Base-by-base conservation (phyloP, 2,329 filamentous ascomycete species). In the Phoma sp. region DNA sequence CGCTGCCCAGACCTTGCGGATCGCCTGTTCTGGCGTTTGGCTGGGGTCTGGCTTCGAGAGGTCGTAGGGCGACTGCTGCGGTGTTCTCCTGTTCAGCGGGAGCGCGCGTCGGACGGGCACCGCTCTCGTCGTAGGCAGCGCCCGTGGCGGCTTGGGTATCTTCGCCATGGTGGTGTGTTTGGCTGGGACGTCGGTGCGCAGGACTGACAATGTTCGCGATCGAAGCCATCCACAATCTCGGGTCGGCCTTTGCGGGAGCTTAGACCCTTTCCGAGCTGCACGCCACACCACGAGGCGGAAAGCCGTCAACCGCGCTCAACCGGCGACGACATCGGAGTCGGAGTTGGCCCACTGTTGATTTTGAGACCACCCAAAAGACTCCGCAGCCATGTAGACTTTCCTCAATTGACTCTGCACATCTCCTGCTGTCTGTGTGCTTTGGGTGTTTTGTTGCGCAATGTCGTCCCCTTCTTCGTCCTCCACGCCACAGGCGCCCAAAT, bases 401-500 rank as follows among this genome's bases (percentile, higher is more conserved):
- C 38, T 32, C 17, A 26, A 23, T 36, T 32, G 34, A 29, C 30
- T 18, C 14, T 38, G 7, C 25, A 10, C n/a, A 39, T 42, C 20
- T 43, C 52, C 28, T 39, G 23, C 21, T 43, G 36, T 38, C 51
- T 9, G 47, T 23, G 14, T 42, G 39, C 18, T 47, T 49, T 33
- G 20, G 17, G 11, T 28, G 33, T 42, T 28, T 29, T 39, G 32
- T n/a, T 49, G 45, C 47, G 45, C 46, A 53, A 70, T 71, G 67
- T 59, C 62, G 32, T 61, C 65, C 40, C 15, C 49, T 9, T 30
- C 49, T 23, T 53, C 42, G 26, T 40, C 42, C 28, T 23, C 47
- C 14, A 15, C 39, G 5, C 34, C 45, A 34, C 47, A 64, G 39
- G 59, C 65, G 34, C 78, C 79, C 18, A 75, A 76, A 15, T 79